These are phyloP conservation scores for Myochromella boudieri DNA, from an alignment of 768 basidiomycete genomes.

Conservation along the genomic window DNA sequence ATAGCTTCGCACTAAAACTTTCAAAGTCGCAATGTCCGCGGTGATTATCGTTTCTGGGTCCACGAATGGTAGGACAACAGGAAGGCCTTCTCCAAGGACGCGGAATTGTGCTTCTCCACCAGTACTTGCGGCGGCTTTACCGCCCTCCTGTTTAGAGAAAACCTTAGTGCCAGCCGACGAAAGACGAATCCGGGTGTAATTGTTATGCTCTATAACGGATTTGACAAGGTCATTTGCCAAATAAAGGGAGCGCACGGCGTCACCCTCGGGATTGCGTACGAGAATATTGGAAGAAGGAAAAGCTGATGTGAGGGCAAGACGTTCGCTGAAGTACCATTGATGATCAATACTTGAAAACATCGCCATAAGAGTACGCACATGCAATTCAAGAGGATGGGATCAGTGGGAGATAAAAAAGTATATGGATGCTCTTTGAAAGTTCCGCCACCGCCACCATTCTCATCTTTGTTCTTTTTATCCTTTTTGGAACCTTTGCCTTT, in stretches of 20 bases:
- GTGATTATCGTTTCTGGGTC: conserved; percentile 60
- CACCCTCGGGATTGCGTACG: conserved; percentile 80
- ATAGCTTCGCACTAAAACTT: conserved; percentile 69
- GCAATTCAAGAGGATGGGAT: conserved; percentile 70
- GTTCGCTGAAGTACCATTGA: conserved; percentile 44
- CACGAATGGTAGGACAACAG: conserved; percentile 81
- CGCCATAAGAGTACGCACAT: conserved; percentile 49
- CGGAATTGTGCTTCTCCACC: conserved; percentile 59
- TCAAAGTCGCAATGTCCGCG: conserved; percentile 56
- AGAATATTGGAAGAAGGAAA: conserved; percentile 83
- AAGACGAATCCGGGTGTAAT: conserved; percentile 81
- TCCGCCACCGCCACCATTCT: conserved; percentile 27
- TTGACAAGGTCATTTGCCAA: conserved; percentile 85
- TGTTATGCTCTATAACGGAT: conserved; percentile 75
- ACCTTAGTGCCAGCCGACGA: conserved; percentile 94
- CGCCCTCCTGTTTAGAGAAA: conserved; percentile 85
- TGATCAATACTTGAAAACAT: background rate
- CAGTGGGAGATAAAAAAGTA: conserved; percentile 70
- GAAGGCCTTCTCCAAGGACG: conserved; percentile 82
- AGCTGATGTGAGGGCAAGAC: conserved; percentile 61
- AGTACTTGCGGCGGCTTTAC: conserved; percentile 36
- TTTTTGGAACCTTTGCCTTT: conserved; percentile 14
- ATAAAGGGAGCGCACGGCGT: conserved; percentile 79
- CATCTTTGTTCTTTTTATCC: conserved; percentile 18
- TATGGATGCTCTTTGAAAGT: conserved; percentile 90